A percentile compares a stretch with the other conserved stretches of the same genome.
Conservation (phyloP, 176 grass and related monocot genomes). For the Oryza meyeriana region DNA sequence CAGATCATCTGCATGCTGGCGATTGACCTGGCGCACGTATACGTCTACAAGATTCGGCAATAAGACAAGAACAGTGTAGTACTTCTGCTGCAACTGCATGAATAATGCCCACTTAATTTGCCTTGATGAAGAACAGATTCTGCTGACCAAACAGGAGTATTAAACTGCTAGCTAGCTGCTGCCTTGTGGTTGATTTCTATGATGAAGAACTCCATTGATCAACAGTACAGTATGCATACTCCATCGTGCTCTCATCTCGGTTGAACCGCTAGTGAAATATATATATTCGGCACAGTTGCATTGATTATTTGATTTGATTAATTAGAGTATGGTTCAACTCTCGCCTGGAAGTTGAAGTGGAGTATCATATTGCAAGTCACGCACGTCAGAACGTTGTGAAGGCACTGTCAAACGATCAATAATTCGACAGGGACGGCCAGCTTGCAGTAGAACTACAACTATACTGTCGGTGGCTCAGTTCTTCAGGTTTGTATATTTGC, state of each 20-base stretch:
- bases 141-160: not conserved
- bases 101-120: not conserved
- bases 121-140: not conserved
- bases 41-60: not conserved
- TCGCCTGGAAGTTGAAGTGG: not conserved
- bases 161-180: not conserved
- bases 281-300: not conserved
- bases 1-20: not conserved
- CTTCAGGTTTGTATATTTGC: not conserved
- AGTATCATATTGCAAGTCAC: not conserved
- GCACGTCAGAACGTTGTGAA: conserved; percentile 17
- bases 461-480: conserved; percentile 27
- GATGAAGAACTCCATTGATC: not conserved
- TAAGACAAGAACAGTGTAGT: not conserved
- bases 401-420: conserved; percentile 30
- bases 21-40: not conserved
- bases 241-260: not conserved
- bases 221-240: not conserved
- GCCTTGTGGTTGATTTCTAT: too few species aligned
- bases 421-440: conserved; percentile 23
- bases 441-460: not conserved
- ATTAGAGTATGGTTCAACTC: not conserved
- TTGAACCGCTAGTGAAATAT: not conserved
- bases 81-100: not conserved
- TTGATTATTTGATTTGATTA: not conserved